A percentile compares a stretch with the other conserved stretches of the same genome.
Conservation (phyloP, 805 yeast species). For the Cyberlindnera maritima region DNA sequence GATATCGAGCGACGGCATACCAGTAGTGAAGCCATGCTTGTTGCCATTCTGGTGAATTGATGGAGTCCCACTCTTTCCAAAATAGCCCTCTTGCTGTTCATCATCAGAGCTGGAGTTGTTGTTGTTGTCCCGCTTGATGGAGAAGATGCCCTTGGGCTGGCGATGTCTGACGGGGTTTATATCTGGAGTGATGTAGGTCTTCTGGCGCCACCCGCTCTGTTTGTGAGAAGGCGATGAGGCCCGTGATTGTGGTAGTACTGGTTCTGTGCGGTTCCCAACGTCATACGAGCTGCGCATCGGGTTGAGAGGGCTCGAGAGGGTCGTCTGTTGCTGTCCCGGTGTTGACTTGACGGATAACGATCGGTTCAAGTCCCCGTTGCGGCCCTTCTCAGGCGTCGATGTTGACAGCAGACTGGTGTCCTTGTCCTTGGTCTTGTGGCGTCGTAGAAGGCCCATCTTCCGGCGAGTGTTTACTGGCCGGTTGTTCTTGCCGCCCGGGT, state of each 20-base stretch:
- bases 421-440: not conserved
- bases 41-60: not conserved
- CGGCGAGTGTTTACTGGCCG: not conserved
- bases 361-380: not conserved
- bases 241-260: not conserved
- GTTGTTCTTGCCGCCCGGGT: not conserved
- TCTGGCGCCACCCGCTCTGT: not conserved
- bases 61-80: not conserved
- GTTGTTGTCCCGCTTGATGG: conserved; percentile 2
- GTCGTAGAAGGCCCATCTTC: not conserved
- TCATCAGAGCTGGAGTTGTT: not conserved
- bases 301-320: not conserved
- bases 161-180: conserved; percentile 8
- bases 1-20: not conserved
- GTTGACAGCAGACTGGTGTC: not conserved
- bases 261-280: conserved; percentile 2
- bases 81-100: not conserved
- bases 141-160: conserved; percentile 7
- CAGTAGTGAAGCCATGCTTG: not conserved
- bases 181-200: conserved; percentile 14
- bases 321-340: not conserved
- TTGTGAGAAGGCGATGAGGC: not conserved
- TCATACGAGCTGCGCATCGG: not conserved
- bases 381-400: conserved; percentile 3
- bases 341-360: conserved; percentile 1